Conservation (phyloP, 257 asterid genomes). For the Salvia hispanica region DNA sequence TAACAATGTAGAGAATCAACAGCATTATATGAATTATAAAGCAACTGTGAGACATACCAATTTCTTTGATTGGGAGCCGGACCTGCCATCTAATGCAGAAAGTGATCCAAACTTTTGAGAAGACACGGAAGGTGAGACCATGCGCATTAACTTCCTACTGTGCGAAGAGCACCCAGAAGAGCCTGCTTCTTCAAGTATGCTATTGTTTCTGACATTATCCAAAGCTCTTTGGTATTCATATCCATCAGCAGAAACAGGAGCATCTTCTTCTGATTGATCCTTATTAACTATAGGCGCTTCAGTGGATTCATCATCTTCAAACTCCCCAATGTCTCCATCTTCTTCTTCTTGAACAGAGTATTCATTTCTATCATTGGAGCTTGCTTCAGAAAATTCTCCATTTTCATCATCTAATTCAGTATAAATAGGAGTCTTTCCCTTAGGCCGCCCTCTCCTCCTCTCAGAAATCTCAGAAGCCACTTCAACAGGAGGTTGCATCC, state of each 20-base stretch:
- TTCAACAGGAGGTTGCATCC: conserved; percentile 51
- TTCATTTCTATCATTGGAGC: conserved; percentile 77
- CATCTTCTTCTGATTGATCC: conserved; percentile 79
- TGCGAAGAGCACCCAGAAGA: conserved; percentile 94
- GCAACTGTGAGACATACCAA: conserved; percentile 46
- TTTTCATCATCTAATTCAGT: conserved; percentile 92
- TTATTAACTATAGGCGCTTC: conserved; percentile 57
- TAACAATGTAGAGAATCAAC: conserved; percentile 5
- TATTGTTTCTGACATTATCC: conserved; percentile 48
- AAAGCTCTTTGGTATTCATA: conserved; percentile 57
- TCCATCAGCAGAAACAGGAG: conserved; percentile 58
- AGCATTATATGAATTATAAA: conserved; percentile 1
- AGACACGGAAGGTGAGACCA: conserved; percentile 78
- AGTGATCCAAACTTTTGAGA: conserved; percentile 98
- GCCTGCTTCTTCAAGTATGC: conserved; percentile 61
- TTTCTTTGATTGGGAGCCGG: conserved; percentile 79
- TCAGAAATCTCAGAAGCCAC: conserved; percentile 57
- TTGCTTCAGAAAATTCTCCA: conserved; percentile 84
- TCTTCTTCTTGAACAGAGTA: conserved; percentile 69
- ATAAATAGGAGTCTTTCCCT: conserved; percentile 79
- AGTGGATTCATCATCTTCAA: conserved; percentile 77
- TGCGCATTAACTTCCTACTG: conserved; percentile 53
- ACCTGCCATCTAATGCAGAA: conserved; percentile 90
- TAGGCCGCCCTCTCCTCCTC: conserved; percentile 88
- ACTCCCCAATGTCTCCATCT: conserved; percentile 77